These are phyloP conservation scores for Pulveroboletus sp. DNA, from an alignment of 768 basidiomycete species.

Conservation along the genomic window DNA sequence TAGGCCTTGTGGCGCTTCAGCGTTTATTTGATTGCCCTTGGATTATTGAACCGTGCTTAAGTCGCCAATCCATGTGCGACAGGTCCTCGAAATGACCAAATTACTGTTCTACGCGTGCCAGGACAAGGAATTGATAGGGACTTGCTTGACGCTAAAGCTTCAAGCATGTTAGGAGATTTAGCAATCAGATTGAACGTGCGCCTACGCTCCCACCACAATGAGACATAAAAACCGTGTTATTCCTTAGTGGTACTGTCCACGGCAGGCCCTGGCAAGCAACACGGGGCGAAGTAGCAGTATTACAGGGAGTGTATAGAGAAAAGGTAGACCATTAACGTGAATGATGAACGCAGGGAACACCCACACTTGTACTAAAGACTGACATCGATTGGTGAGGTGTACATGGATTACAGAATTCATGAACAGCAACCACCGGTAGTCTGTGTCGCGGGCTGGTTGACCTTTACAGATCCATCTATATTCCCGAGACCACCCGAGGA, in stretches of 20 bases:
- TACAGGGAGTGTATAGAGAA: slow-evolving; percentile 14
- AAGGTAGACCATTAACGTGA: slow-evolving; percentile 10
- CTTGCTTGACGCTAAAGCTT: no score
- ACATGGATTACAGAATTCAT: slow-evolving; percentile 22
- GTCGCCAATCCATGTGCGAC: no score
- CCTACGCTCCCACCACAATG: no score
- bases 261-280: slow-evolving; percentile 1
- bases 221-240: neutral
- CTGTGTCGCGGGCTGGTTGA: slow-evolving; percentile 54
- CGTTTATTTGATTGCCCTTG: no score
- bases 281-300: slow-evolving; percentile 13
- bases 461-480: slow-evolving; percentile 58
- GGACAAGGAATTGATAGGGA: no score
- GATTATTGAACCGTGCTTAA: no score
- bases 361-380: slow-evolving; percentile 2
- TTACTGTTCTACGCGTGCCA: no score
- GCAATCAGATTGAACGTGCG: no score
- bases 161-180: no score
- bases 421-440: slow-evolving; percentile 51
- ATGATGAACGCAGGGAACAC: slow-evolving; percentile 1
- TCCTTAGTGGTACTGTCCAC: neutral
- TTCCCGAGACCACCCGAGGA: slow-evolving; percentile 33
- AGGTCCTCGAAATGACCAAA: no score
- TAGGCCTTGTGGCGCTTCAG: no score
- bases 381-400: neutral